These are phyloP conservation scores for Phytophthora constricta DNA, from an alignment of 352 stramenopile genomes.

Conservation along the genomic window DNA sequence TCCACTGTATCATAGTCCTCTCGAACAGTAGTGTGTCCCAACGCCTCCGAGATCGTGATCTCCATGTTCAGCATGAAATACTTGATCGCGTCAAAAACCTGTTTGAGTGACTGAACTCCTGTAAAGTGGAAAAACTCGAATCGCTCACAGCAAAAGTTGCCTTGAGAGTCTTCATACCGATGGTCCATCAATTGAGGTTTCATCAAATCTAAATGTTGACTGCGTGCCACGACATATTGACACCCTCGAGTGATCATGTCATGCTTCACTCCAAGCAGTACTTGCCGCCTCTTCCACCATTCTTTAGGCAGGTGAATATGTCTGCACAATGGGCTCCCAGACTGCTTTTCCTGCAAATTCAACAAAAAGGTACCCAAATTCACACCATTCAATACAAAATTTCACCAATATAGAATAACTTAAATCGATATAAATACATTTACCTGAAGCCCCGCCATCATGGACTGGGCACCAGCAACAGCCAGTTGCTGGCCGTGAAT, in stretches of 20 bases:
- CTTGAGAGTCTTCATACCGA: conserved; percentile 2
- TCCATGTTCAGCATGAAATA: conserved; percentile 63
- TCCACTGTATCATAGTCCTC: conserved; percentile 54
- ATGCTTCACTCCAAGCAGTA: conserved; percentile 44
- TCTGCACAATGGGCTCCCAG: conserved; percentile 31
- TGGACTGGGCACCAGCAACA: conserved; percentile 32
- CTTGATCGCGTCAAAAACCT: conserved; percentile 60
- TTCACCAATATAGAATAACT: background rate
- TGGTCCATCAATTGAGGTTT: conserved; percentile 41
- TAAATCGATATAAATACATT: background rate
- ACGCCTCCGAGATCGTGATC: conserved; percentile 57
- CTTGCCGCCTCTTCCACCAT: conserved; percentile 37
- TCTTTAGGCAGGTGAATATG: conserved; percentile 39
- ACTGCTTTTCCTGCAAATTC: conserved; percentile 31
- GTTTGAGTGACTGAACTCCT: conserved; percentile 43
- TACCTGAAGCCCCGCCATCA: conserved; percentile 30
- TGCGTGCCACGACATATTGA: conserved; percentile 43
- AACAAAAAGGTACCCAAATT: background rate
- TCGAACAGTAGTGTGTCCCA: conserved; percentile 55
- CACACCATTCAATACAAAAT: background rate
- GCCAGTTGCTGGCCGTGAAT: conserved; percentile 20
- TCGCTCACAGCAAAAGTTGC: conserved; percentile 2
- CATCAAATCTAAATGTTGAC: conserved; percentile 42
- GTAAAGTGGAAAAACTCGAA: conserved; percentile 36
- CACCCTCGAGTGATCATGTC: conserved; percentile 45